Base-by-base conservation (phyloP, 192 early-diverging fungal species). In the Chytriomyces confervae region DNA sequence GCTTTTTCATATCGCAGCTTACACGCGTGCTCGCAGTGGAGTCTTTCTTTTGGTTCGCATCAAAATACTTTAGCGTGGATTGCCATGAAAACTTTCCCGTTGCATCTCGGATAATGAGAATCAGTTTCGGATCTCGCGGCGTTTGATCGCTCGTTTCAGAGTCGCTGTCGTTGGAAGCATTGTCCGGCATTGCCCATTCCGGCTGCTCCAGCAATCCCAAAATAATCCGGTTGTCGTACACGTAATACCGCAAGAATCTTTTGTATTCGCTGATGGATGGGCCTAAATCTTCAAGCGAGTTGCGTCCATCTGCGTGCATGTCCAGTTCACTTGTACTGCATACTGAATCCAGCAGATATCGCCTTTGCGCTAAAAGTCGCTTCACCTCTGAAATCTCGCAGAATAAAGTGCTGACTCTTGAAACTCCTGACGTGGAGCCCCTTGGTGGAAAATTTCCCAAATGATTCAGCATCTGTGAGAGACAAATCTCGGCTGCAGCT, bases 11-110 rank as follows among this genome's bases (percentile, higher is more conserved):
- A 29, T 27, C 29, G 24, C 62, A 18, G 11, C 5, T 27, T 11
- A 18, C 18, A 11, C 18, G 10, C 5, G 20, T 64, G 18, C 8
- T 69, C 18, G 43, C 44, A 18, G 11, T 27, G 24, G 16, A 23
- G 9, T 69, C 62, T 46, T 47, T 27, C 29, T 3, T 36, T 51
- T 53, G 18, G 50, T 8, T 20, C 0, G 18, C 69, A n/a, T 71
- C 69, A 20, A 71, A 20, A 71, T 92, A 93, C 60, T 83, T 76
- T 16, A 91, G 80, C 48, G 81, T 80, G 23, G 85, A 79, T 44
- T 85, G 84, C 92, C 92, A 95, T 0, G 89, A 88, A 74, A 91
- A 92, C 74, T 87, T 91, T 27, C 94, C 94, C 20, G 84, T 90
- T 7, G 89, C 81, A 70, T 95, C 92, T 51, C 94, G 85, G 65